Evolutionary conservation across 75 land plant genomes (phyloP), one percentile per base, ranked within the genome.

Genomic region (Azolla pinnata): DNA sequence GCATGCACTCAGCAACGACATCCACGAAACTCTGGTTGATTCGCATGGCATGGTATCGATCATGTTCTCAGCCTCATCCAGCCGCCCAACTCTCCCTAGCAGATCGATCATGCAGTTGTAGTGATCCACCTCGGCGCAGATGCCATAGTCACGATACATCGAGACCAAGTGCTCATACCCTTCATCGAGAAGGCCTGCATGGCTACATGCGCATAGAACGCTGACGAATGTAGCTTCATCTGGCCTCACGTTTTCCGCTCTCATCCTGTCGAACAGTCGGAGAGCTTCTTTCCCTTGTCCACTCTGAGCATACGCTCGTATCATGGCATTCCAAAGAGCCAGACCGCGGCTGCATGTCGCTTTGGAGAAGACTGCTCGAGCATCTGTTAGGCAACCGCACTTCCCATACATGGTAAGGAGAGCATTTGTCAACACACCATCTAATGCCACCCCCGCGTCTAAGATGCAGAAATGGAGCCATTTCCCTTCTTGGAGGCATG

Each of bases 261-360:
- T 69, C 96, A 90, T 90, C 20, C 29, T 40, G 14, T 73, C 59
- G 32, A 83, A 67, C 33, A 81, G 57, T 28, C 57, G 58, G 61
- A 83, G 77, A 17, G 91, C 82, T 45, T 86, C 74, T 44, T 67
- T 59, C 0, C 44, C 78, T 29, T 60, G 49, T 0, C 96, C 82
- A 18, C 60, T 62, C 62, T 85, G 80, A 44, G 73, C 51, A 64
- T 70, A 68, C 4, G 57, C 85, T 17, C 69, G 69, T 54, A 88
- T 82, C 23, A 88, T 62, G 0, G 85, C 75, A 55, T 73, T 84
- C 80, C 83, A 88, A 4, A 85, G 73, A n/a, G 82, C 66, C 17
- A 78, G 63, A 32, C 80, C 78, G 35, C 62, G 74, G 18, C 24
- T 42, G 0, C 4, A 46, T 2, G 14, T 23, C 68, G 67, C 78